Evolutionary conservation across 768 basidiomycete genomes (phyloP).

Genomic region (Suillus decipiens): DNA sequence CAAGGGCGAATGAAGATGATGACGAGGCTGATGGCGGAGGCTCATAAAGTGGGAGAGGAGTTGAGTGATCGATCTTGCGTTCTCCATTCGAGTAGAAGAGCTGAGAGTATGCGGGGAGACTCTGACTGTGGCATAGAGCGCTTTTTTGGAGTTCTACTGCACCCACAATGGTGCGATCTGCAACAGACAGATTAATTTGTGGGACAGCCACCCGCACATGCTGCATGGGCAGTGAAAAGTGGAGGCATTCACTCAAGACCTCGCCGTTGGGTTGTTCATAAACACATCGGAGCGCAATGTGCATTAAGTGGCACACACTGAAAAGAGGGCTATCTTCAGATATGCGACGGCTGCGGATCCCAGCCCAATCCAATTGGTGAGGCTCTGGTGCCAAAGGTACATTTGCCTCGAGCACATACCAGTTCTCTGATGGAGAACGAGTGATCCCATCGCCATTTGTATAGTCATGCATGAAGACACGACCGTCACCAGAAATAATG

Average conservation of each 20-base stretch:
- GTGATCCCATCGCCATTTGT: constrained; percentile 18
- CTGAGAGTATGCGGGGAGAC: constrained; percentile 76
- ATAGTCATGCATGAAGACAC: constrained; percentile 47
- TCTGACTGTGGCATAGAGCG: constrained; percentile 24
- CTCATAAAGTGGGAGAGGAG: constrained; percentile 64
- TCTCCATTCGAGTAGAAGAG: constrained; percentile 76
- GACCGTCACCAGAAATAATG: constrained; percentile 49
- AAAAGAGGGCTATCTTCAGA: constrained; percentile 57
- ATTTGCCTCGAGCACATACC: constrained; percentile 29
- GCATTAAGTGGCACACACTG: constrained; percentile 53
- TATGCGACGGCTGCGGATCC: constrained; percentile 38
- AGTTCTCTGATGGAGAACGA: constrained; percentile 17
- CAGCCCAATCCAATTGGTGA: constrained; percentile 30
- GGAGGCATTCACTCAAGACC: constrained; percentile 26
- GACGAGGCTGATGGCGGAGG: constrained; percentile 31
- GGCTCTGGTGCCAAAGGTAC: constrained; percentile 23
- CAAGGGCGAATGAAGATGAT: constrained; percentile 7
- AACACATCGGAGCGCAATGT: constrained; percentile 53
- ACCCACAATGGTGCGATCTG: constrained; percentile 12
- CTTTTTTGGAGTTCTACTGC: constrained; percentile 12
- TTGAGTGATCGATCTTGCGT: constrained; percentile 65
- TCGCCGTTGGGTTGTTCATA: constrained; percentile 49
- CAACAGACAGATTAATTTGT: not conserved
- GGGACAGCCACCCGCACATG: constrained; percentile 47
- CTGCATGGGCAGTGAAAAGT: constrained; percentile 49